A percentile compares a stretch with the other conserved stretches of the same genome.
Evolutionary conservation across 2,329 filamentous ascomycete genomes (phyloP).

Genomic region (Colletotrichum tofieldiae): DNA sequence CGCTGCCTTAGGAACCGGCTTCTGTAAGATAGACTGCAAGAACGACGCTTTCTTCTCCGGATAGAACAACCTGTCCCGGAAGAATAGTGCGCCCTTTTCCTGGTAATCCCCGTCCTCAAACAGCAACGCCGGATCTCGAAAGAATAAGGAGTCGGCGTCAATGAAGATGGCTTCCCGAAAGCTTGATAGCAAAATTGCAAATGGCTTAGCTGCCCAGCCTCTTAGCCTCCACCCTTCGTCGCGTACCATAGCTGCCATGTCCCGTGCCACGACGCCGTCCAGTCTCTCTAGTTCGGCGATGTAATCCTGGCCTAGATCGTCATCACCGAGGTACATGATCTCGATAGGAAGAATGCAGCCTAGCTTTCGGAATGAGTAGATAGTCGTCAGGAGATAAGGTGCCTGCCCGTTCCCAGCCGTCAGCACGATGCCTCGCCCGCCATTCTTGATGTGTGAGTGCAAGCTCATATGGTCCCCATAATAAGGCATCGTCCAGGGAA

Average conservation of each 20-base stretch:
- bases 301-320: conserved; percentile 6
- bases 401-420: conserved; percentile 2
- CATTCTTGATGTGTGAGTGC: conserved; percentile 4
- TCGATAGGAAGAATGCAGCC: conserved; percentile 3
- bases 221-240: neutral
- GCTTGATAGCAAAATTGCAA: neutral
- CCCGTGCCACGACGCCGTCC: conserved; percentile 1
- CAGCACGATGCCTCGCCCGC: conserved; percentile 4
- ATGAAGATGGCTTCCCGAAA: conserved; percentile 1
- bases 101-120: conserved; percentile 2
- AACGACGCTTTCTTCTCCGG: neutral
- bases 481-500: conserved; percentile 15
- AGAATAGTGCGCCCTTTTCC: neutral
- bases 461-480: conserved; percentile 4
- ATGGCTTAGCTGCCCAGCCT: neutral
- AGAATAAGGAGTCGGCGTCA: conserved; percentile 12
- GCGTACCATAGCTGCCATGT: conserved; percentile 1
- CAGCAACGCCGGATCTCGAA: neutral
- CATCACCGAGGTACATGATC: conserved; percentile 18
- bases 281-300: neutral
- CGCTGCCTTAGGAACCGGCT: neutral
- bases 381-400: conserved; percentile 7
- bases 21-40: neutral
- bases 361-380: neutral
- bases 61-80: neutral